A percentile compares a stretch with the other conserved stretches of the same genome.
These are phyloP conservation scores for Rhodofomes roseus DNA, from an alignment of 1,284 basidiomycete species.

Conservation along the genomic window DNA sequence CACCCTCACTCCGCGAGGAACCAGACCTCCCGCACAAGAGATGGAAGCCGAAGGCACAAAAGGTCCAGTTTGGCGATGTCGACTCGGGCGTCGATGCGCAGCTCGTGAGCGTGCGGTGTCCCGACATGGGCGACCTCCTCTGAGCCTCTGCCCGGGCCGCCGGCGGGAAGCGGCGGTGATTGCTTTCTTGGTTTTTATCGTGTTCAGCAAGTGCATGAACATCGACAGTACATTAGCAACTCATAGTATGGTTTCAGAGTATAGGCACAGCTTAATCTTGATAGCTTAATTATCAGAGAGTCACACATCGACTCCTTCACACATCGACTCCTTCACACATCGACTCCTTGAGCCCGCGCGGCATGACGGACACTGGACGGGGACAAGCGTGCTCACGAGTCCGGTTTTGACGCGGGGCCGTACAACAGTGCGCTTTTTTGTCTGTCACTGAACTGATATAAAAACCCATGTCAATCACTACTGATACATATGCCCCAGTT, in stretches of 20 bases:
- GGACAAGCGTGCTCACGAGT: too few relatives aligned
- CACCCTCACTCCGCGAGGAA: background rate
- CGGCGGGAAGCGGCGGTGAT: background rate
- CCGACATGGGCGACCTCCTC: conserved; percentile 16
- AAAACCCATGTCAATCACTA: too few relatives aligned
- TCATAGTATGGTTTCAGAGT: background rate
- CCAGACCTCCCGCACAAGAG: background rate
- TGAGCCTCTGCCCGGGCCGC: background rate
- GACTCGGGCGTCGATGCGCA: conserved; percentile 16
- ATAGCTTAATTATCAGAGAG: background rate
- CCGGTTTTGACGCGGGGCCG: too few relatives aligned
- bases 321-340: too few relatives aligned
- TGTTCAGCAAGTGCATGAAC: background rate
- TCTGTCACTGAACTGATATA: too few relatives aligned
- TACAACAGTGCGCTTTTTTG: too few relatives aligned
- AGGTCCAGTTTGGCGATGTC: conserved; percentile 23
- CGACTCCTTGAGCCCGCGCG: too few relatives aligned
- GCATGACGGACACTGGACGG: too few relatives aligned
- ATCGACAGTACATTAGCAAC: background rate
- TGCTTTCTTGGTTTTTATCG: background rate
- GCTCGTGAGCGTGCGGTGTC: conserved; percentile 24
- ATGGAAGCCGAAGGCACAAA: conserved; percentile 16
- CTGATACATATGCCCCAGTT: background rate
- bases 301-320: too few relatives aligned
- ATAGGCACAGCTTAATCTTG: background rate